These are phyloP conservation scores for Talaromyces ruber DNA, from an alignment of 495 filamentous ascomycete genomes.

Conservation along the genomic window DNA sequence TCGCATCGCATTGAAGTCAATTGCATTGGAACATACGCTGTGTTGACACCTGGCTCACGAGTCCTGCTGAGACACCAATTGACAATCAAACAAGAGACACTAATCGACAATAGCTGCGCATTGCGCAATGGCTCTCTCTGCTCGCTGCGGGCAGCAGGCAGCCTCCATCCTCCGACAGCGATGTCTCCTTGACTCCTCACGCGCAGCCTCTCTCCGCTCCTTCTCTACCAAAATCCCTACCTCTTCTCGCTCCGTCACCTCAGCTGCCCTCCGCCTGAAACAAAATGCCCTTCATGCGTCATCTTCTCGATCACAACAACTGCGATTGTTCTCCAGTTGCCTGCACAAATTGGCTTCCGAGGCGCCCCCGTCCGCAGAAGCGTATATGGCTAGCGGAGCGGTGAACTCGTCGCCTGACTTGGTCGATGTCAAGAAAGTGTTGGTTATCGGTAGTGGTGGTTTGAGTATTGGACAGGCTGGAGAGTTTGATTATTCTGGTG, in stretches of 20 bases:
- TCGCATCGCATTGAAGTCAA: neutral
- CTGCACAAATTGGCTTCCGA: slow-evolving; percentile 28
- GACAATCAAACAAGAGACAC: neutral
- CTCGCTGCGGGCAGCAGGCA: slow-evolving; percentile 42
- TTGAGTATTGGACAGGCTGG: slow-evolving; percentile 94
- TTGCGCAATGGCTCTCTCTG: slow-evolving; percentile 42
- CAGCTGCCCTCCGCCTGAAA: slow-evolving; percentile 28
- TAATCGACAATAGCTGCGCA: slow-evolving; percentile 13
- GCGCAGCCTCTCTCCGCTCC: slow-evolving; percentile 30
- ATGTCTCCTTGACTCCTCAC: slow-evolving; percentile 32
- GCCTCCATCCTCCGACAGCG: slow-evolving; percentile 36
- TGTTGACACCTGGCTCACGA: neutral
- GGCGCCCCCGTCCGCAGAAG: slow-evolving; percentile 72
- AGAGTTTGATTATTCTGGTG: slow-evolving; percentile 98
- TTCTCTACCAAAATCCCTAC: slow-evolving; percentile 30
- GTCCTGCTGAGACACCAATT: neutral
- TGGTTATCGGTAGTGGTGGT: slow-evolving; percentile 88
- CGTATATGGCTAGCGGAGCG: slow-evolving; percentile 79
- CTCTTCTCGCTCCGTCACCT: slow-evolving; percentile 20
- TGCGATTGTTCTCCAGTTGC: slow-evolving; percentile 36
- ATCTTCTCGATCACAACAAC: slow-evolving; percentile 32
- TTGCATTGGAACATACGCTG: neutral
- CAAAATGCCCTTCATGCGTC: slow-evolving; percentile 23
- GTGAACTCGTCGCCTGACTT: slow-evolving; percentile 62
- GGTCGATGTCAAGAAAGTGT: slow-evolving; percentile 91